Conservation (phyloP, 495 filamentous ascomycete genomes). For the Lasiosphaeria miniovina region DNA sequence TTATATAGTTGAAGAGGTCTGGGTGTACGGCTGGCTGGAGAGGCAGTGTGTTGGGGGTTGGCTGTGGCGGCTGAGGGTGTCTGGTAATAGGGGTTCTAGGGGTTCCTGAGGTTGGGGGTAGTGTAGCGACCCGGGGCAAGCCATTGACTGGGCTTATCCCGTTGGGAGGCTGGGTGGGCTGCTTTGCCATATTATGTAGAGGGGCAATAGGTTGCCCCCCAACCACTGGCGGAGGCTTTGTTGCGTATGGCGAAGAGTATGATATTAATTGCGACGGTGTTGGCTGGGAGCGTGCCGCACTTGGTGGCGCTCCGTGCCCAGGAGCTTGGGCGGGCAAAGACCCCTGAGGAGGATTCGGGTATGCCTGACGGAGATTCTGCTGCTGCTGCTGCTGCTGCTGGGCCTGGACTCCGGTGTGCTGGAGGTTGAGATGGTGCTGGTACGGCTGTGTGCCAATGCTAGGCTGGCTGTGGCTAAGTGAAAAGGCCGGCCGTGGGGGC, state of each 20-base stretch:
- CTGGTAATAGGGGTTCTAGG: constrained; percentile 5
- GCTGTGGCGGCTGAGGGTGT: constrained; percentile 13
- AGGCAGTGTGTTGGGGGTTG: constrained; percentile 8
- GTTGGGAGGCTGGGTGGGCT: constrained; percentile 12
- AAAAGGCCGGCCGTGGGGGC: constrained; percentile 25
- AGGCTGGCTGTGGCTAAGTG: constrained; percentile 22
- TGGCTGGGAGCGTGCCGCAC: constrained; percentile 30
- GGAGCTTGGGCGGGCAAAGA: constrained; percentile 35
- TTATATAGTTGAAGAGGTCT: constrained; percentile 23
- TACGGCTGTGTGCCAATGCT: constrained; percentile 26
- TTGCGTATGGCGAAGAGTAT: constrained; percentile 45
- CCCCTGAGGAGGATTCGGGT: constrained; percentile 28
- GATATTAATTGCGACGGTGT: constrained; percentile 32
- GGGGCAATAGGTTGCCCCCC: constrained; percentile 16
- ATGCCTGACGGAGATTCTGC: constrained; percentile 24
- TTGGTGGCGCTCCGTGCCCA: constrained; percentile 25
- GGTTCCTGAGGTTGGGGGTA: constrained; percentile 10
- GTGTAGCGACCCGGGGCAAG: constrained; percentile 14
- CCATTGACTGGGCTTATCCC: constrained; percentile 21
- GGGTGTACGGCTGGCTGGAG: constrained; percentile 30
- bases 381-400: constrained; percentile 1
- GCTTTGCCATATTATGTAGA: constrained; percentile 20
- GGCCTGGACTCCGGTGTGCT: constrained; percentile 8
- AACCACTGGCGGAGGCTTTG: constrained; percentile 28
- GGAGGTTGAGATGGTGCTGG: constrained; percentile 6